These are phyloP conservation scores for Lipomyces japonicus DNA, from an alignment of 805 yeast genomes.

Conservation along the genomic window DNA sequence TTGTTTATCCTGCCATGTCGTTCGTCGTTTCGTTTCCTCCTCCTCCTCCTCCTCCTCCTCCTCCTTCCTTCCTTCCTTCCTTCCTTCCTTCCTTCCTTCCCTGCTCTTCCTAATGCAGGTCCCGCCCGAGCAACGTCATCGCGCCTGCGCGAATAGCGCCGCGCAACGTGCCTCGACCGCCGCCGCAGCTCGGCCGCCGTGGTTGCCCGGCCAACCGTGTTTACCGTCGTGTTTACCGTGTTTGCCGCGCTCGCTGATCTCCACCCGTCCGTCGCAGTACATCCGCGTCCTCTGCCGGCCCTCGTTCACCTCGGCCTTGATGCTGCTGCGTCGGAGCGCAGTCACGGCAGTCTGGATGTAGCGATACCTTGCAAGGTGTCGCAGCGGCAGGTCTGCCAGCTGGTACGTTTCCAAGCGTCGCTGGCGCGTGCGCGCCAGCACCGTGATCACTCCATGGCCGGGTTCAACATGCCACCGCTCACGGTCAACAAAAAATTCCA, in stretches of 20 bases:
- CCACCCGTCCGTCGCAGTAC: constrained; percentile 10
- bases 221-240: no score
- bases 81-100: not conserved
- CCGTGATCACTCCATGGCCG: not conserved
- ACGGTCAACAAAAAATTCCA: not conserved
- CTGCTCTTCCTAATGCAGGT: no score
- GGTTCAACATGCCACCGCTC: not conserved
- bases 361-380: constrained; percentile 3
- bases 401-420: constrained; percentile 3
- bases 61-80: not conserved
- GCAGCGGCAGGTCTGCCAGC: constrained; percentile 7
- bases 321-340: constrained; percentile 4
- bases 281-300: constrained; percentile 6
- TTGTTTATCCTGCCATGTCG: not conserved
- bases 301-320: constrained; percentile 2
- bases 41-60: not conserved
- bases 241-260: not conserved
- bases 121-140: constrained; percentile 4
- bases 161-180: constrained; percentile 2
- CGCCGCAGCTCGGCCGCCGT: not conserved
- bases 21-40: not conserved
- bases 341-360: constrained; percentile 1
- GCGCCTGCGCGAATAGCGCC: not conserved
- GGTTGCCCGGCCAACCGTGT: not conserved
- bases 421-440: not conserved